These are phyloP conservation scores for Dactylellina drechsleri DNA, from an alignment of 2,329 filamentous ascomycete genomes.

Conservation along the genomic window DNA sequence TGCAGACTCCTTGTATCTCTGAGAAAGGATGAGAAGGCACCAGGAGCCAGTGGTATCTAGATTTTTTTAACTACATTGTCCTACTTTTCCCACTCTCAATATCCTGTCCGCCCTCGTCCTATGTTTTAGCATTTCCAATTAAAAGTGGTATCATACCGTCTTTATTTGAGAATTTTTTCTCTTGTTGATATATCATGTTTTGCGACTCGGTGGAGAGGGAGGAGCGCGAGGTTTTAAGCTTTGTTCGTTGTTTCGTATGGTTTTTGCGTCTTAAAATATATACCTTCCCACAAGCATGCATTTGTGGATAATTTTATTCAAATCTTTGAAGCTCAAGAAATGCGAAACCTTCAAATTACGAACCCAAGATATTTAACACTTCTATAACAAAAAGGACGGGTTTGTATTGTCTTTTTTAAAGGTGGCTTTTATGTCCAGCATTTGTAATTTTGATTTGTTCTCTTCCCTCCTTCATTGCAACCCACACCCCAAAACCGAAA, in stretches of 20 bases:
- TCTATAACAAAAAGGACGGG: constrained; percentile 15
- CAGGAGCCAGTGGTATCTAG: constrained; percentile 73
- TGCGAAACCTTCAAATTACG: no score
- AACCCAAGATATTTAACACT: no score
- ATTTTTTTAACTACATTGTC: background rate
- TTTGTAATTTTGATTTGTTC: constrained; percentile 2
- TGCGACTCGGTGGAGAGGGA: background rate
- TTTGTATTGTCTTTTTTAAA: constrained; percentile 17
- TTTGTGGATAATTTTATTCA: no score
- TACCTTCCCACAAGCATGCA: no score
- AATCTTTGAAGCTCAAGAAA: no score
- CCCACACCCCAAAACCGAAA: no score
- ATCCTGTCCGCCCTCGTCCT: background rate
- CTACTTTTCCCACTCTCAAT: background rate
- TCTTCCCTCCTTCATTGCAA: background rate
- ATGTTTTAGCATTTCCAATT: constrained; percentile 8
- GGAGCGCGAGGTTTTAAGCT: no score
- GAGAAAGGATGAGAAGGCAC: constrained; percentile 90
- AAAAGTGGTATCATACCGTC: constrained; percentile 14
- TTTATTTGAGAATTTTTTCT: background rate
- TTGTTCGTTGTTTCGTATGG: no score
- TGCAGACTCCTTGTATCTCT: constrained; percentile 75
- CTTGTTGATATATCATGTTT: constrained; percentile 8
- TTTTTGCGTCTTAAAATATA: no score
- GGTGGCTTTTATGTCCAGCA: constrained; percentile 48